Evolutionary conservation across 768 basidiomycete genomes (phyloP), one percentile per base, ranked within the genome.

Genomic region (Kwoniella bestiolae): DNA sequence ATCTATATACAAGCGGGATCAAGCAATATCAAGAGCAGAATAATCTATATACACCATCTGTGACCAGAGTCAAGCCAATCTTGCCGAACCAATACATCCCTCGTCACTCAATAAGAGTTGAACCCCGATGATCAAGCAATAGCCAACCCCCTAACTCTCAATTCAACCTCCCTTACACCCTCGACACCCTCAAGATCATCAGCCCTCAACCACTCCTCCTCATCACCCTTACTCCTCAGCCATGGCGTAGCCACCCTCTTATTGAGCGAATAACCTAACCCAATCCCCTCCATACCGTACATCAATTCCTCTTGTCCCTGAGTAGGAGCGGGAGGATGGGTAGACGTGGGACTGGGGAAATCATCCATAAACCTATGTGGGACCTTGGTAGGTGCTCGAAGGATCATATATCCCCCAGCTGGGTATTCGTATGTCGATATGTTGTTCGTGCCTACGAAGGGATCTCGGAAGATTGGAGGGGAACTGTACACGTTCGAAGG

Each of bases 191-290:
- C 53, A 2, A 67, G 7, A 31, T 62, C 66, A 34, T 63, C 60
- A 18, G 14, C 53, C 21, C 35, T 63, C 14, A 68, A 23, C 66
- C 66, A 68, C 49, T 68, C 66, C 32, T 68, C 66, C 18, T 61
- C 66, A 23, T 58, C 47, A 14, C 53, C 53, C 16, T 34, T 46
- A 3, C 31, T 38, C 23, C 66, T 57, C 29, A 68, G 28, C 66
- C 66, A 68, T 2, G 66, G 66, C 7, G 66, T 68, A 23, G 66
- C 61, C 8, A 62, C 61, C 59, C 66, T 58, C 46, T 57, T 57
- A 46, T 68, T 68, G n/a, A 68, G 32, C 28, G 61, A 63, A 31
- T 68, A 68, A 8, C 66, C 66, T 32, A 68, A 44, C 25, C 66
- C 66, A 12, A 60, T 45, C 1, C 66, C 66, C 9, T 56, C 52